Evolutionary conservation across 805 yeast species (phyloP).

Genomic region (Pichia phayaonensis): DNA sequence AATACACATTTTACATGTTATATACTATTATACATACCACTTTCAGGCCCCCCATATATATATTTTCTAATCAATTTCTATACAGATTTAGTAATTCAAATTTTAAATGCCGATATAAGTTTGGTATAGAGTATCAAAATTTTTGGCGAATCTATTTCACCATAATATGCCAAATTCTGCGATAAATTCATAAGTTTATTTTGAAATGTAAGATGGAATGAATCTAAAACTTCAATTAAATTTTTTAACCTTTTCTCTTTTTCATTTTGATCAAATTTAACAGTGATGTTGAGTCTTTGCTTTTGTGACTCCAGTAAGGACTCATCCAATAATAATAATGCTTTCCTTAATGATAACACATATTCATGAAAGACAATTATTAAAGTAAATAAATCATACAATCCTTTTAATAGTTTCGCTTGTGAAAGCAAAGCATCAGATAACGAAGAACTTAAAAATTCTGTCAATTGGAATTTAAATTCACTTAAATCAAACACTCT

Average conservation of each 20-base stretch:
- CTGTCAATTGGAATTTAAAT: slow-evolving; percentile 40
- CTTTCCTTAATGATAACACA: slow-evolving; percentile 44
- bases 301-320: slow-evolving; percentile 36
- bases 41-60: not conserved
- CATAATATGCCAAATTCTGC: slow-evolving; percentile 37
- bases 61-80: too few species aligned
- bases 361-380: slow-evolving; percentile 43
- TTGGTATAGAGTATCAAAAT: slow-evolving; percentile 36
- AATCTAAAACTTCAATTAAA: slow-evolving; percentile 34
- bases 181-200: slow-evolving; percentile 38
- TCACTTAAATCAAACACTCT: slow-evolving; percentile 30
- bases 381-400: slow-evolving; percentile 39
- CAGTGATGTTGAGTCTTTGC: slow-evolving; percentile 30
- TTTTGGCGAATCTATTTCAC: slow-evolving; percentile 43
- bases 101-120: slow-evolving; percentile 26
- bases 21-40: slow-evolving; percentile 1
- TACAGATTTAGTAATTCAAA: not conserved
- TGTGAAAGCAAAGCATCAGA: slow-evolving; percentile 63
- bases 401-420: slow-evolving; percentile 39
- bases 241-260: slow-evolving; percentile 35
- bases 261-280: slow-evolving; percentile 32
- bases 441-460: slow-evolving; percentile 54
- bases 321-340: slow-evolving; percentile 41
- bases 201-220: slow-evolving; percentile 38
- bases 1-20: not conserved